A percentile compares a stretch with the other conserved stretches of the same genome.
phyloP scores from a whole-genome alignment of 2,329 filamentous ascomycete genomes.

The Cytospora mali region DNA sequence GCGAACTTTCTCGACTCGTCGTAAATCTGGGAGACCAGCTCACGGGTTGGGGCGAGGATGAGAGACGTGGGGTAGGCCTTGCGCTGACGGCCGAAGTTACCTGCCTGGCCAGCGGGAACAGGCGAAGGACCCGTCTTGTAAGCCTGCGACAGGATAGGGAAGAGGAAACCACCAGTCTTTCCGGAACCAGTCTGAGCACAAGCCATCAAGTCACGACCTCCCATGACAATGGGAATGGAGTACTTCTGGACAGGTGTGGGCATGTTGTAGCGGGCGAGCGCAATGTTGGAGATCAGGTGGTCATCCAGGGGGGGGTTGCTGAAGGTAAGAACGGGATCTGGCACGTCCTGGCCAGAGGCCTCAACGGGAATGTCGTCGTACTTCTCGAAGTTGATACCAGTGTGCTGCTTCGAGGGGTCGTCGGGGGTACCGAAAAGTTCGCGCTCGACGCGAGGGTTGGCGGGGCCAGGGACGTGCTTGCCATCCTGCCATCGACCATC shows the following conservation, averaged over 20 bases:
- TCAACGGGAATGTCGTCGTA: constrained; percentile 99
- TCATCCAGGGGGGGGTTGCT: constrained; percentile 94
- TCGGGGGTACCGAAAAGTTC: constrained; percentile 92
- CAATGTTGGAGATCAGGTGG: constrained; percentile 90
- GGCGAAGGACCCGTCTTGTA: constrained; percentile 85
- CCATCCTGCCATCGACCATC: constrained; percentile 91
- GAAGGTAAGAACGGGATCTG: constrained; percentile 88
- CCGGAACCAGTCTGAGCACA: constrained; percentile 99
- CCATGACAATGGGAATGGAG: constrained; percentile 98
- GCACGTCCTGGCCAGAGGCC: constrained; percentile 90
- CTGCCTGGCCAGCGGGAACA: constrained; percentile 58
- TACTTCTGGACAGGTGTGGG: constrained; percentile 99
- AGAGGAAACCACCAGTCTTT: constrained; percentile 99
- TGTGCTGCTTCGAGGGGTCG: constrained; percentile 93
- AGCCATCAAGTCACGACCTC: constrained; percentile 96
- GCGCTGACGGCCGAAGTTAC: constrained; percentile 86
- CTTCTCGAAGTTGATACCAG: constrained; percentile 99
- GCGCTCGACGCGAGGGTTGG: constrained; percentile 88
- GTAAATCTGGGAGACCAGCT: constrained; percentile 98
- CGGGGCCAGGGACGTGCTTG: constrained; percentile 78
- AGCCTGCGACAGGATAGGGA: constrained; percentile 97
- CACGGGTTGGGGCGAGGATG: constrained; percentile 94
- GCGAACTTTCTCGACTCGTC: constrained; percentile 98
- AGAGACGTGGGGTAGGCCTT: constrained; percentile 97
- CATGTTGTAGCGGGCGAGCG: constrained; percentile 89